phyloP scores from a whole-genome alignment of 805 yeast genomes.

The Blastobotrys attinorum region DNA sequence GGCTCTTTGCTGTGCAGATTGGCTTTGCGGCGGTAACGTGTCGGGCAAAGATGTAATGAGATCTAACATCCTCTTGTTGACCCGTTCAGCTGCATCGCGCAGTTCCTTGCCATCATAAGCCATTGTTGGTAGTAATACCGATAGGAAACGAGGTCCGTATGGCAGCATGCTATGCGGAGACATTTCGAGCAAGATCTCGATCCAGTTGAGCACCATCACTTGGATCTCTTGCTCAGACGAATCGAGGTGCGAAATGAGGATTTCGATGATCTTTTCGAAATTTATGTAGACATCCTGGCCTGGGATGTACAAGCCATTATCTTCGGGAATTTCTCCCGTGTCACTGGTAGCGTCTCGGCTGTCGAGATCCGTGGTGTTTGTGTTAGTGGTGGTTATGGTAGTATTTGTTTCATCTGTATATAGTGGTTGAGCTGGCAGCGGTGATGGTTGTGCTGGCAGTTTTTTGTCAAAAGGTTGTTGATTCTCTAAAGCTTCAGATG shows the following conservation, averaged over 20 bases:
- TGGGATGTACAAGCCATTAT: conserved; percentile 52
- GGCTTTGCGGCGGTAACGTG: too few relatives aligned
- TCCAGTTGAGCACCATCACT: conserved; percentile 74
- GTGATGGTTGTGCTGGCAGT: too few relatives aligned
- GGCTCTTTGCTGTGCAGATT: too few relatives aligned
- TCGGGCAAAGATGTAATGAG: conserved; percentile 40
- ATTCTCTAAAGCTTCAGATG: too few relatives aligned
- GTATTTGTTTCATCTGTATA: too few relatives aligned
- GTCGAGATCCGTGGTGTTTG: not conserved
- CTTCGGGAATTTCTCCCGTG: conserved; percentile 15
- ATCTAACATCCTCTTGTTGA: conserved; percentile 51
- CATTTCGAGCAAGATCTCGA: conserved; percentile 60
- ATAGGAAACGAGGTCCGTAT: conserved; percentile 64
- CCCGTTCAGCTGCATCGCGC: conserved; percentile 44
- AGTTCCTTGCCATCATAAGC: conserved; percentile 44
- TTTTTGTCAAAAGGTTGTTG: not conserved
- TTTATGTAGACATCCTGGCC: conserved; percentile 81
- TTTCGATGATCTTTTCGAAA: conserved; percentile 70
- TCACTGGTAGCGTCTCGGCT: not conserved
- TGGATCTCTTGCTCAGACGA: conserved; percentile 71
- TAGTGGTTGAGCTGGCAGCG: too few relatives aligned
- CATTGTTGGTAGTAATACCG: conserved; percentile 57
- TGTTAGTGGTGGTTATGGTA: not conserved
- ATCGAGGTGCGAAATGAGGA: conserved; percentile 72
- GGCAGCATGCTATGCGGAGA: conserved; percentile 70